A percentile compares a stretch with the other conserved stretches of the same genome.
phyloP scores from a whole-genome alignment of 2,329 filamentous ascomycete species.

The Karstenula rhodostoma region DNA sequence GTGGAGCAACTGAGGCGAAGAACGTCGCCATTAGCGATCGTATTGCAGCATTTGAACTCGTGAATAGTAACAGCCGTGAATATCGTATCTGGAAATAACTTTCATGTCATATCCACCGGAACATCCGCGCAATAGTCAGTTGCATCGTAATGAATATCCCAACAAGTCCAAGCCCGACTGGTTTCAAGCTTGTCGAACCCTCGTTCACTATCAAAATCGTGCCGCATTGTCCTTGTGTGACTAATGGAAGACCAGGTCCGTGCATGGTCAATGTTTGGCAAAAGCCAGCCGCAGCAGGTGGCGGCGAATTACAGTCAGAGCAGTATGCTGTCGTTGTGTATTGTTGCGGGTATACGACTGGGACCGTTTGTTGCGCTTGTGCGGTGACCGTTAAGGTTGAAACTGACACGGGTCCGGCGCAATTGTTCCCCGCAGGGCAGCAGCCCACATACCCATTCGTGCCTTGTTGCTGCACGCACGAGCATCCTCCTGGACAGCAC shows the following conservation, averaged over 20 bases:
- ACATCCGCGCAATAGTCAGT: slow-evolving; percentile 39
- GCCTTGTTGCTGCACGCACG: slow-evolving; percentile 42
- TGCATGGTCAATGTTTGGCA: slow-evolving; percentile 48
- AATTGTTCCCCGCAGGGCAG: slow-evolving; percentile 46
- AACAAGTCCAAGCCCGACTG: slow-evolving; percentile 28
- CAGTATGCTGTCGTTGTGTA: slow-evolving; percentile 28
- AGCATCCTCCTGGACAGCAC: slow-evolving; percentile 49
- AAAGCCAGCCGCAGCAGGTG: slow-evolving; percentile 32
- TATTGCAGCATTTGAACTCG: slow-evolving; percentile 14
- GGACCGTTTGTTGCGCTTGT: slow-evolving; percentile 37
- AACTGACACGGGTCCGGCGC: slow-evolving; percentile 36
- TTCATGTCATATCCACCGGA: slow-evolving; percentile 25
- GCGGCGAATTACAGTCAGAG: slow-evolving; percentile 22
- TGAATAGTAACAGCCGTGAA: slow-evolving; percentile 33
- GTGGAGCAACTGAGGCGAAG: background rate
- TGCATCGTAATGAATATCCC: slow-evolving; percentile 31
- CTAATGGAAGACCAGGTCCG: slow-evolving; percentile 45
- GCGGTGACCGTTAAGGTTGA: slow-evolving; percentile 46
- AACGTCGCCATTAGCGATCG: background rate
- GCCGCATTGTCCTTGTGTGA: slow-evolving; percentile 45
- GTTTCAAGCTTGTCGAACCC: slow-evolving; percentile 27
- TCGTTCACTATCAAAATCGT: slow-evolving; percentile 47
- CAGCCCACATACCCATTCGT: slow-evolving; percentile 48
- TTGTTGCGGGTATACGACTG: slow-evolving; percentile 37
- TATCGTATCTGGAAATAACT: background rate